phyloP scores from a whole-genome alignment of 2,329 filamentous ascomycete genomes.

The Knoxdaviesia proteae region DNA sequence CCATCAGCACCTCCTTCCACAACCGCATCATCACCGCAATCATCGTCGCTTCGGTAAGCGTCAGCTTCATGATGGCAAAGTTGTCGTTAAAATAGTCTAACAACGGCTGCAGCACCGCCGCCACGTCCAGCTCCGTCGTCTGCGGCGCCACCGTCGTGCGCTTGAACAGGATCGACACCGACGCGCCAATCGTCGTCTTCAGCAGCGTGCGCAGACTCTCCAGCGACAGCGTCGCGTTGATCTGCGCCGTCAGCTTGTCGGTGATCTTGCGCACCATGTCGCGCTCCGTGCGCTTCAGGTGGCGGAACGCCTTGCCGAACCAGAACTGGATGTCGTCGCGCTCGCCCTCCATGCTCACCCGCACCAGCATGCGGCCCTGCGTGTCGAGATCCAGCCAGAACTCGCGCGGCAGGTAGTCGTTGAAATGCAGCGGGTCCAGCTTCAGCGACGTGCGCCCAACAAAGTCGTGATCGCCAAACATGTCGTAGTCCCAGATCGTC shows the following conservation, averaged over 20 bases:
- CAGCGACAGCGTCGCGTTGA: slow-evolving; percentile 69
- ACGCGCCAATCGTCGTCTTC: slow-evolving; percentile 47
- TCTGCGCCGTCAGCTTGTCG: slow-evolving; percentile 92
- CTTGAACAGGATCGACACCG: slow-evolving; percentile 49
- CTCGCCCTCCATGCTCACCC: slow-evolving; percentile 97
- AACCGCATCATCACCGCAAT: slow-evolving; percentile 92
- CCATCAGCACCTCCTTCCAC: slow-evolving; percentile 93
- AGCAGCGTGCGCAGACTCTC: slow-evolving; percentile 59
- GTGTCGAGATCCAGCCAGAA: slow-evolving; percentile 97
- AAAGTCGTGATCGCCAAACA: slow-evolving; percentile 91
- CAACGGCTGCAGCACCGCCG: slow-evolving; percentile 62
- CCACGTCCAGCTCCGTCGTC: slow-evolving; percentile 52
- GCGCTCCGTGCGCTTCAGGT: slow-evolving; percentile 82
- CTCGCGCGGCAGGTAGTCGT: slow-evolving; percentile 84
- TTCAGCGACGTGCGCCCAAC: slow-evolving; percentile 93
- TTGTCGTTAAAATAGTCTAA: slow-evolving; percentile 97
- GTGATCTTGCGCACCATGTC: slow-evolving; percentile 98
- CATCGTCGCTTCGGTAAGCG: slow-evolving; percentile 89
- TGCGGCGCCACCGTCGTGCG: slow-evolving; percentile 35
- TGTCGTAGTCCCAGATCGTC: slow-evolving; percentile 97
- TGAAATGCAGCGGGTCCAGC: slow-evolving; percentile 92
- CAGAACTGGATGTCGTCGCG: slow-evolving; percentile 97
- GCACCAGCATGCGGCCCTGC: slow-evolving; percentile 69
- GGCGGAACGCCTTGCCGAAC: slow-evolving; percentile 90
- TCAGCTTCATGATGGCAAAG: slow-evolving; percentile 97